A percentile compares a stretch with the other conserved stretches of the same genome.
Conservation (phyloP, 2,329 filamentous ascomycete species). For the Alternaria sp. region DNA sequence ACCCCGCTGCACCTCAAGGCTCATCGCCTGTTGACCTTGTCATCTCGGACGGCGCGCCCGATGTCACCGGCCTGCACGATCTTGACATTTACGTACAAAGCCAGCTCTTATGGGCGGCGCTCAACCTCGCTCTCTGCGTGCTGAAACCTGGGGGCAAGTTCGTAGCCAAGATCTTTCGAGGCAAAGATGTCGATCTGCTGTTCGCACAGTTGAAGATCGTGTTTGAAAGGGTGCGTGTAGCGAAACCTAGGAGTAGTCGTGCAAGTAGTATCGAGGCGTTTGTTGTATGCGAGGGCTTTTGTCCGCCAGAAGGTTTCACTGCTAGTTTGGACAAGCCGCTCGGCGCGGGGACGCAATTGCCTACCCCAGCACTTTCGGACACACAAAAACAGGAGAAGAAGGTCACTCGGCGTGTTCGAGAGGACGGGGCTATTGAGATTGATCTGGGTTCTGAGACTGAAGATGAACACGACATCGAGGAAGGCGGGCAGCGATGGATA, state of each 20-base stretch:
- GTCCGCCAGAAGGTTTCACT: constrained; percentile 77
- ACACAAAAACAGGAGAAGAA: constrained; percentile 22
- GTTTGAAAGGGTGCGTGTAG: constrained; percentile 85
- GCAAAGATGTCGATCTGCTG: constrained; percentile 92
- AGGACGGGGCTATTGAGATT: constrained; percentile 59
- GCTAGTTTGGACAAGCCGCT: constrained; percentile 79
- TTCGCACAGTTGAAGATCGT: constrained; percentile 94
- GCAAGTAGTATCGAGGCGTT: constrained; percentile 97
- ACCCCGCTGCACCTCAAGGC: constrained; percentile 55
- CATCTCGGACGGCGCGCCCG: constrained; percentile 92
- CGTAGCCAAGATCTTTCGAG: constrained; percentile 96
- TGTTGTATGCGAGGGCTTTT: constrained; percentile 91
- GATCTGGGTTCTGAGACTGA: constrained; percentile 55
- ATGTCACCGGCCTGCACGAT: constrained; percentile 96
- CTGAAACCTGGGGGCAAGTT: constrained; percentile 93
- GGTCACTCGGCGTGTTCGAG: constrained; percentile 43
- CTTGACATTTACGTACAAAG: constrained; percentile 98
- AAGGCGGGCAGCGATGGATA: constrained; percentile 75
- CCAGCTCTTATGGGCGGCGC: constrained; percentile 90
- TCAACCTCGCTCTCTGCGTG: constrained; percentile 92
- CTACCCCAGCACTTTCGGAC: constrained; percentile 42
- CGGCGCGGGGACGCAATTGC: constrained; percentile 67
- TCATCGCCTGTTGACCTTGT: constrained; percentile 89
- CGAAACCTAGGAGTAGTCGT: constrained; percentile 92
- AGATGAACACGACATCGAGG: constrained; percentile 49